These are phyloP conservation scores for Bipolaris sorokiniana DNA, from an alignment of 2,329 filamentous ascomycete genomes.

Conservation along the genomic window DNA sequence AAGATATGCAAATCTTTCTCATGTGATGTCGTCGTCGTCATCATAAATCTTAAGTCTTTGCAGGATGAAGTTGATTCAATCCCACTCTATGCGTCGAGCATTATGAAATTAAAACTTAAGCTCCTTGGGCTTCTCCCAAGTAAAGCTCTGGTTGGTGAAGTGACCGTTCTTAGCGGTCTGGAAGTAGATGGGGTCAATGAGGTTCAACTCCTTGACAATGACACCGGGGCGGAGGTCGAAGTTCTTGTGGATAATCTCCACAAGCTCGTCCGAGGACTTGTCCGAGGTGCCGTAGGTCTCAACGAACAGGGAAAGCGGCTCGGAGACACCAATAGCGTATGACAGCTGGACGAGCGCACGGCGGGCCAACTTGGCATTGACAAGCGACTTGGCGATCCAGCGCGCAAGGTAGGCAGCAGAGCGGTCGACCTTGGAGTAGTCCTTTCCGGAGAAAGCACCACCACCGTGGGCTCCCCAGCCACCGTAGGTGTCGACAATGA, in stretches of 20 bases:
- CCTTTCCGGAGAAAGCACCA: conserved; percentile 99
- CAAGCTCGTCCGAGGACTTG: conserved; percentile 89
- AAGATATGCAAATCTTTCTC: conserved; percentile 47
- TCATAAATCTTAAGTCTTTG: conserved; percentile 31
- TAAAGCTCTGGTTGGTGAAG: conserved; percentile 98
- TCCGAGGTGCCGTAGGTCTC: conserved; percentile 95
- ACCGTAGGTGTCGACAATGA: conserved; percentile 99
- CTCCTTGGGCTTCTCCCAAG: conserved; percentile 96
- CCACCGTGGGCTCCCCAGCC: conserved; percentile 99
- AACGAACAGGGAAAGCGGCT: conserved; percentile 97
- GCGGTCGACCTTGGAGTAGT: conserved; percentile 99
- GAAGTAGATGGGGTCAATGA: conserved; percentile 96
- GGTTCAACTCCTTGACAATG: conserved; percentile 95
- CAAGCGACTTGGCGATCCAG: conserved; percentile 99
- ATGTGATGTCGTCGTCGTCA: conserved; percentile 19
- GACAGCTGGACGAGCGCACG: conserved; percentile 96
- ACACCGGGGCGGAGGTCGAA: conserved; percentile 98
- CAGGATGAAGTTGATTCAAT: conserved; percentile 51
- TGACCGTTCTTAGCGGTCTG: conserved; percentile 99
- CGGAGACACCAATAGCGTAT: conserved; percentile 98
- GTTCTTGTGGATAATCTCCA: conserved; percentile 92
- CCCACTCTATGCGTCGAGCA: conserved; percentile 41
- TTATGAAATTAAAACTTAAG: conserved; percentile 76
- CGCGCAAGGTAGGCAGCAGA: conserved; percentile 96
- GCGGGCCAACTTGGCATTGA: conserved; percentile 85